Evolutionary conservation across 164 flowering plant species (phyloP), one percentile per base, ranked within the genome.

Genomic region (Macadamia integrifolia): DNA sequence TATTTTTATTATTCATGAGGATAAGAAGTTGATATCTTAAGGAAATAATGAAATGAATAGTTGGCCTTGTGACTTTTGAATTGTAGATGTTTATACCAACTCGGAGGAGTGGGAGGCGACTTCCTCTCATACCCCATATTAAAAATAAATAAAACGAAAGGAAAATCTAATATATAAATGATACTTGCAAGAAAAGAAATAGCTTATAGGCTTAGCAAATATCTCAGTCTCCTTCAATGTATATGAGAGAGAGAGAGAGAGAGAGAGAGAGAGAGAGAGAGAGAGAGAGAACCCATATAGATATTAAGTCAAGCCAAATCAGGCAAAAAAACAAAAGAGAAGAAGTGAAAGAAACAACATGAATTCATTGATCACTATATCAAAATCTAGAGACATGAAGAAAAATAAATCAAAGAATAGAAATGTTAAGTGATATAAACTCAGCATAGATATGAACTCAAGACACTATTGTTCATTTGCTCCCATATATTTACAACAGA

Each of bases 151-250:
- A 35, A 35, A 35, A 35, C 0, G 40, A 35, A 35, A 35, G 40
- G 5, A 35, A 23, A 23, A 23, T 23, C 23, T 35, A 35, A 35
- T 35, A 35, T 35, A 35, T 35, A 35, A 35, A 35, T 35, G 40
- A 35, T 35, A 35, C 83, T 83, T 83, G 78, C 66, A 79, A 71
- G 78, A 81, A 75, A 83, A 76, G 83, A 14, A 71, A 79, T 15
- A 67, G 68, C 65, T 60, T 31, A 58, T 62, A 29, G 8, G 6
- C 60, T 66, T 55, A 3, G 35, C 18, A 62, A 58, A 42, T 52
- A 23, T 18, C 42, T 50, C 64, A 61, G 28, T 43, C 61, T 64
- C 59, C 67, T 23, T 23, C 23, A 23, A 23, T 23, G 23, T 23
- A 23, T 23, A 23, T 23, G 23, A 60, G 35, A 13, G 57, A 53